Evolutionary conservation across 2,329 filamentous ascomycete species (phyloP), one percentile per base, ranked within the genome.

Genomic region (Pestalotiopsis sp.): DNA sequence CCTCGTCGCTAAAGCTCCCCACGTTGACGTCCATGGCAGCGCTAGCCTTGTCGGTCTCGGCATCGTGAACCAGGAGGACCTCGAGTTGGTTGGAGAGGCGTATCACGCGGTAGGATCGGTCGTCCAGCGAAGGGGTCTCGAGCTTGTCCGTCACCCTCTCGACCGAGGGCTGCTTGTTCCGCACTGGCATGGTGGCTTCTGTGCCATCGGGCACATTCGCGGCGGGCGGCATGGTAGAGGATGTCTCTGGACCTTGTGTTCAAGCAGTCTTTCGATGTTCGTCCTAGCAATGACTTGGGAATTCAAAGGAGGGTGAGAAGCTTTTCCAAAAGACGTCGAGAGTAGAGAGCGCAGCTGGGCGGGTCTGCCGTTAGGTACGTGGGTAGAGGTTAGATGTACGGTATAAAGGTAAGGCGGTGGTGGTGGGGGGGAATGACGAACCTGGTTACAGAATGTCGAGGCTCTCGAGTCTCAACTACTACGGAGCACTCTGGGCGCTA

Each of bases 41-140:
- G 76, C 94, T 97, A 72, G 96, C 95, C 86, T 98, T 98, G 85
- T 99, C 96, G 7, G 96, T 97, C 71, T 97, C 92, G 1, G 93
- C 89, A 82, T 99, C 96, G 79, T 98, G 95, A 68, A 98, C 96
- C 64, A 99, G 84, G 20, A 99, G 86, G 7, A 91, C 95, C 84
- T 99, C 95, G 17, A 99, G 88, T 79, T 95, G 87, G 80, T 99
- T 99, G 61, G 89, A 84, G 66, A 99, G 86, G 66, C 90, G 89
- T 74, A 98, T 91, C 71, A 99, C 94, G 68, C 95, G 88, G 79
- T 99, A 99, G 39, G 90, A 88, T 66, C 95, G 90, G 79, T 97
- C 91, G 80, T 98, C 95, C 49, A 78, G 66, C n/a, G 76, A 78
- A 36, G 77, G 76, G 17, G 75, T 73, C 71, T 79, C 77, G 31